These are phyloP conservation scores for Aspergillus fumigatus DNA, from an alignment of 2,329 filamentous ascomycete species.

Conservation along the genomic window DNA sequence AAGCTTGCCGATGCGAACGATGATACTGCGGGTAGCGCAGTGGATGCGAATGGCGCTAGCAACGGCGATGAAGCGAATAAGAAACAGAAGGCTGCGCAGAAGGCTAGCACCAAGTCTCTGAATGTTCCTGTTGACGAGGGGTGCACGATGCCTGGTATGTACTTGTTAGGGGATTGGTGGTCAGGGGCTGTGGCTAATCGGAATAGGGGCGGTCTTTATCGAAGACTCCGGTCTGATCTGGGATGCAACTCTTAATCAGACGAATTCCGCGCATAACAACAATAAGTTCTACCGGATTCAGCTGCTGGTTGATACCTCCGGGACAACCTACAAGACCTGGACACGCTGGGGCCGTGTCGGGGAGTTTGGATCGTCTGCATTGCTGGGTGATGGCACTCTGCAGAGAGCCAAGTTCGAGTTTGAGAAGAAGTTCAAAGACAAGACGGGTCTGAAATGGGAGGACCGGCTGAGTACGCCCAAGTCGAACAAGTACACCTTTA, in stretches of 20 bases:
- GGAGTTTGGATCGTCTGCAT: constrained; percentile 45
- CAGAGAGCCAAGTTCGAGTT: constrained; percentile 42
- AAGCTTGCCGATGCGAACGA: constrained; percentile 21
- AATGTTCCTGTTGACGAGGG: constrained; percentile 46
- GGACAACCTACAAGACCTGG: constrained; percentile 56
- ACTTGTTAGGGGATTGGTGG: background rate
- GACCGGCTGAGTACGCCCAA: constrained; percentile 48
- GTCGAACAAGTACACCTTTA: constrained; percentile 65
- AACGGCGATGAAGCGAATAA: constrained; percentile 21
- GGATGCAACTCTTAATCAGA: constrained; percentile 76
- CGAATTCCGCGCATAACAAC: constrained; percentile 66
- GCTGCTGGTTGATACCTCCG: constrained; percentile 40
- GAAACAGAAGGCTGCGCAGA: constrained; percentile 44
- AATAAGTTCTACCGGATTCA: constrained; percentile 82
- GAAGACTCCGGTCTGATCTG: constrained; percentile 64
- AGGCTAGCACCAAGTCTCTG: constrained; percentile 39
- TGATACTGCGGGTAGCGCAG: constrained; percentile 20
- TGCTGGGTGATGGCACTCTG: constrained; percentile 37
- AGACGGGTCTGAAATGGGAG: constrained; percentile 50
- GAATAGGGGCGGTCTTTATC: constrained; percentile 54
- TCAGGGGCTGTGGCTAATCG: background rate
- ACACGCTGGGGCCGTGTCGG: constrained; percentile 77
- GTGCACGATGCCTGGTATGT: constrained; percentile 9
- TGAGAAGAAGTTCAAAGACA: constrained; percentile 55
- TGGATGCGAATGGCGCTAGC: constrained; percentile 3